Evolutionary conservation across 129 eudicot species (phyloP).

Genomic region (Flaveria trinervia): DNA sequence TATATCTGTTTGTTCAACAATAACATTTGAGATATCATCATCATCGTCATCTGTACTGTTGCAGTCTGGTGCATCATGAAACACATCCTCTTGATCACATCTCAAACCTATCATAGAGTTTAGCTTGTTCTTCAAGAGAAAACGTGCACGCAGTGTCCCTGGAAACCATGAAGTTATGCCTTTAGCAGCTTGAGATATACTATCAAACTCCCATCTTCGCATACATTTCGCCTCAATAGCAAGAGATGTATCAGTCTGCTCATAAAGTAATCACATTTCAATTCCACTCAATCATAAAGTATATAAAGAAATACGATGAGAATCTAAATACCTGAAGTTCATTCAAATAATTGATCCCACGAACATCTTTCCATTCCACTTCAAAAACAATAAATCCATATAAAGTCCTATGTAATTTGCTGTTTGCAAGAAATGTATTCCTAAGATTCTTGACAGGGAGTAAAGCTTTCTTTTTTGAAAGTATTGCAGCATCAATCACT

Average conservation of each 20-base stretch:
- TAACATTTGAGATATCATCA: constrained; percentile 38
- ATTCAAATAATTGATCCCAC: constrained; percentile 83
- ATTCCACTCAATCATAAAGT: background rate
- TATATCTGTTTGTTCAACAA: constrained; percentile 30
- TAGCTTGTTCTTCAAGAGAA: constrained; percentile 56
- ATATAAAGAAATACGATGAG: background rate
- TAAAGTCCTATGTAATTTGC: constrained; percentile 74
- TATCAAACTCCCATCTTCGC: constrained; percentile 97
- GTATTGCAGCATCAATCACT: constrained; percentile 49
- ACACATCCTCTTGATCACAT: constrained; percentile 58
- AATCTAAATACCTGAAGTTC: constrained; percentile 77
- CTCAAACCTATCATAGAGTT: constrained; percentile 53
- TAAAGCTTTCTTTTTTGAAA: constrained; percentile 66
- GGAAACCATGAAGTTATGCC: constrained; percentile 80
- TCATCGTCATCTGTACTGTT: constrained; percentile 26
- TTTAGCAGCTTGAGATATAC: constrained; percentile 69
- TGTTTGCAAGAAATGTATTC: constrained; percentile 65
- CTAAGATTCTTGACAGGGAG: constrained; percentile 74
- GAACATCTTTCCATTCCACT: constrained; percentile 82
- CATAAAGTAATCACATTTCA: background rate
- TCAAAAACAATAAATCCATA: constrained; percentile 87
- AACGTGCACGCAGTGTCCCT: constrained; percentile 63
- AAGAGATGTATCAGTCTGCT: constrained; percentile 92
- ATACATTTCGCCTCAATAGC: constrained; percentile 79
- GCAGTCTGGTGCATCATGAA: constrained; percentile 55